Conservation (phyloP, 1,284 basidiomycete species). For the Apiotrichum sp. region DNA sequence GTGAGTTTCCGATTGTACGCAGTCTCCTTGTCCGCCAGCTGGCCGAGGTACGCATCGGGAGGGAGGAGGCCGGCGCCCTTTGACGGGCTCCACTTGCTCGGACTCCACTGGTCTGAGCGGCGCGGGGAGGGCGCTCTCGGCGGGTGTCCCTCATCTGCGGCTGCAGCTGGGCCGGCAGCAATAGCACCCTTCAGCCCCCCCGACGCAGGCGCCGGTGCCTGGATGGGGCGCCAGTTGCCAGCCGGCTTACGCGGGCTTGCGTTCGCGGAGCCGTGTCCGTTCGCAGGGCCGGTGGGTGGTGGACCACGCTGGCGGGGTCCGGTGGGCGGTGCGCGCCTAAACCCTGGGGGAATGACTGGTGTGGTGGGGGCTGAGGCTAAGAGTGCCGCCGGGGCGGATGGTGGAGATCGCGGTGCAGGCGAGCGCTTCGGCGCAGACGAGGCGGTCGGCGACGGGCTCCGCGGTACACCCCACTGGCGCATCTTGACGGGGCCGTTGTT, state of each 20-base stretch:
- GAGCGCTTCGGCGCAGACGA: not conserved
- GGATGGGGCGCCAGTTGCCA: not conserved
- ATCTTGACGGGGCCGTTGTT: constrained; percentile 11
- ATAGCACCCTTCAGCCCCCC: not conserved
- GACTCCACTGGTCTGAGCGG: constrained; percentile 3
- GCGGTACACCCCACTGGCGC: constrained; percentile 14
- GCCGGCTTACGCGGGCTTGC: not conserved
- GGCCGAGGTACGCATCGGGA: constrained; percentile 15
- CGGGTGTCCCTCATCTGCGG: not conserved
- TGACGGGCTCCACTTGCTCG: constrained; percentile 5
- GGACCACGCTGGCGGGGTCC: not conserved
- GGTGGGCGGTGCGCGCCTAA: not conserved
- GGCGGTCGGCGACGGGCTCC: not conserved
- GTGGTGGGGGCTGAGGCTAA: not conserved
- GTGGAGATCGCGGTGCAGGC: not conserved
- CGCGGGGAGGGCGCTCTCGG: not conserved
- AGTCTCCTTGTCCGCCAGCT: constrained; percentile 21
- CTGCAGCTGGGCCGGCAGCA: not conserved
- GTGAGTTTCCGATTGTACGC: constrained; percentile 21
- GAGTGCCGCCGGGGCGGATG: not conserved
- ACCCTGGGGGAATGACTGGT: not conserved
- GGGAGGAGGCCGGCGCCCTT: constrained; percentile 1
- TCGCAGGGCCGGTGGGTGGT: constrained; percentile 3
- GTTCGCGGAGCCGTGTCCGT: not conserved
- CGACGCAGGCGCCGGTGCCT: not conserved